phyloP scores from a whole-genome alignment of 1,284 basidiomycete species.

The Leccinum huronense region DNA sequence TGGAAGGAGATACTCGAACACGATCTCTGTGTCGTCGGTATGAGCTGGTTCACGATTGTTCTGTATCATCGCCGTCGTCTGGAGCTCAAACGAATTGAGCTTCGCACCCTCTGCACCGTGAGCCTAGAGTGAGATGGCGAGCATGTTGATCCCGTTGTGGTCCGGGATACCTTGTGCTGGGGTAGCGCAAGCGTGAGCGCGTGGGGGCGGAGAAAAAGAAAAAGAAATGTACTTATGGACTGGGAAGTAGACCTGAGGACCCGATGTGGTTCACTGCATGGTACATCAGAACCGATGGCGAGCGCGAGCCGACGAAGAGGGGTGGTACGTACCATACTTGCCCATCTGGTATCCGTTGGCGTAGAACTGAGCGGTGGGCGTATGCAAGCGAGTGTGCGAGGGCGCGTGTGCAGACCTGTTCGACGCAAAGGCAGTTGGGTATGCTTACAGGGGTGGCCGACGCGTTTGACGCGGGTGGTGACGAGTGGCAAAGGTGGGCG shows the following conservation, averaged over 20 bases:
- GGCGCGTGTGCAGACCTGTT: no score
- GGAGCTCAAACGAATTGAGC: slow-evolving; percentile 39
- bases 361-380: slow-evolving; percentile 22
- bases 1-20: slow-evolving; percentile 25
- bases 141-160: slow-evolving; percentile 47
- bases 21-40: slow-evolving; percentile 35
- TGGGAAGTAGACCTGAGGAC: slow-evolving; percentile 28
- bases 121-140: slow-evolving; percentile 50
- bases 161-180: slow-evolving; percentile 51
- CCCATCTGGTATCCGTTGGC: slow-evolving; percentile 33
- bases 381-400: neutral
- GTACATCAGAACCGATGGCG: neutral
- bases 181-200: slow-evolving; percentile 9
- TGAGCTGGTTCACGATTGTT: slow-evolving; percentile 42
- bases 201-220: neutral
- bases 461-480: neutral
- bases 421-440: no score
- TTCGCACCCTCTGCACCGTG: slow-evolving; percentile 40
- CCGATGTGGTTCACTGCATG: slow-evolving; percentile 27
- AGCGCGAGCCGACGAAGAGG: neutral
- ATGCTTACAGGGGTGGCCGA: no score
- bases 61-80: slow-evolving; percentile 41
- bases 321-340: slow-evolving; percentile 26
- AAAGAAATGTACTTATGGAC: slow-evolving; percentile 22
- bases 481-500: slow-evolving; percentile 19